These are phyloP conservation scores for Leccinellum rugosiceps DNA, from an alignment of 768 basidiomycete genomes.

Conservation along the genomic window DNA sequence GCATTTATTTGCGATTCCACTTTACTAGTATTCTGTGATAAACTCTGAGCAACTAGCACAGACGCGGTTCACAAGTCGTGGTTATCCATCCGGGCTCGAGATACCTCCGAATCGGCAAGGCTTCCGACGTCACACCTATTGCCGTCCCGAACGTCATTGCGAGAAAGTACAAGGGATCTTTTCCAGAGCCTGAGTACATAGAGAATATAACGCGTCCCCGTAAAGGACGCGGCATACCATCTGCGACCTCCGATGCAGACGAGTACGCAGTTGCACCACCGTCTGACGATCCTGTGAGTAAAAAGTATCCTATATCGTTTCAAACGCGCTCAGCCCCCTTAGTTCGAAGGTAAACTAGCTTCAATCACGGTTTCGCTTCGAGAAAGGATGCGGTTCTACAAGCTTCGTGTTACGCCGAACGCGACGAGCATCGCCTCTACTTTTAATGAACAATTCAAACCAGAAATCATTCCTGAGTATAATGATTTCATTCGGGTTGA, in stretches of 20 bases:
- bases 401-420: conserved; percentile 70
- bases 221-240: conserved; percentile 28
- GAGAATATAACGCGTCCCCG: conserved; percentile 57
- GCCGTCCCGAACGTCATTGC: conserved; percentile 71
- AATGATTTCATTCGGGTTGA: conserved; percentile 83
- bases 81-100: conserved; percentile 81
- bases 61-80: conserved; percentile 75
- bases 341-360: conserved; percentile 79
- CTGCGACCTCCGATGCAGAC: conserved; percentile 37
- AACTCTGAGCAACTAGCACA: conserved; percentile 34
- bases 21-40: conserved; percentile 15
- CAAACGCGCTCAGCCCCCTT: conserved; percentile 1
- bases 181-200: conserved; percentile 42
- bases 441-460: conserved; percentile 81
- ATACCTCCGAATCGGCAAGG: conserved; percentile 68
- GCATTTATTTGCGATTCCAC: conserved; percentile 4
- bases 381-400: conserved; percentile 85
- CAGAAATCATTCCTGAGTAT: conserved; percentile 80
- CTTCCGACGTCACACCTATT: conserved; percentile 72
- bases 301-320: not conserved
- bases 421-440: conserved; percentile 67
- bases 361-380: conserved; percentile 69
- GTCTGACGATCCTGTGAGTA: conserved; percentile 64
- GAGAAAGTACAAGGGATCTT: conserved; percentile 49
- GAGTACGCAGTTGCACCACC: conserved; percentile 46